Base-by-base conservation (phyloP, 345 rosid genomes). In the Linum usitatissimum region DNA sequence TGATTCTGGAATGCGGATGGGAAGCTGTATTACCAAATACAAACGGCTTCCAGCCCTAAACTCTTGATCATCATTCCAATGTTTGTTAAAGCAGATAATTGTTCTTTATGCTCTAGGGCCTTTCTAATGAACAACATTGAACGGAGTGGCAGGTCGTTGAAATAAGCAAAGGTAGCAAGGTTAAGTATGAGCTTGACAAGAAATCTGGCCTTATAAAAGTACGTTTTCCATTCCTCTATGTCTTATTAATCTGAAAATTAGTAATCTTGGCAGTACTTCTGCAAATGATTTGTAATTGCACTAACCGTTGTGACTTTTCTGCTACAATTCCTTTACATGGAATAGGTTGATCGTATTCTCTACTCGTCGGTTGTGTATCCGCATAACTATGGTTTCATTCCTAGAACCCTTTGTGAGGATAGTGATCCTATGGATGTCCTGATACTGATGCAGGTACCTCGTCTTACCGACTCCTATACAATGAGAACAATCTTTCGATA, bases 301-400 rank as follows among this genome's bases (percentile, higher is more conserved):
- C 38, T 34, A 34, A 34, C 38, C 8, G 38, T 34, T 34, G 1
- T 34, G 3, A 1, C 38, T 34, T 34, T 34, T 34, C 38, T 34
- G 38, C 38, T 34, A 34, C 38, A 34, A 34, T 34, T 34, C 38
- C 38, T 1, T 34, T 1, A 34, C 8, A 1, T 14, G 57, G 0
- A 58, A 57, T 68, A 72, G 76, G 76, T 72, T 63, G 76, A 72
- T 18, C 76, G 76, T 42, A 30, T 72, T 18, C 76, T 72, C 31
- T 72, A 72, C 71, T 72, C 76, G 51, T 72, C 76, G 30, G 71
- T 72, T 31, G 76, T 72, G 62, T 72, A 72, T 8, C 76, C 76
- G 21, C 76, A 72, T 68, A 72, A 72, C 68, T 72, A 72, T 64
- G 76, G 76, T 57, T 72, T 72, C 57, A 54, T 72, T 57, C 76